Evolutionary conservation across 768 basidiomycete genomes (phyloP), one percentile per base, ranked within the genome.

Genomic region (Tricholoma saponaceum): DNA sequence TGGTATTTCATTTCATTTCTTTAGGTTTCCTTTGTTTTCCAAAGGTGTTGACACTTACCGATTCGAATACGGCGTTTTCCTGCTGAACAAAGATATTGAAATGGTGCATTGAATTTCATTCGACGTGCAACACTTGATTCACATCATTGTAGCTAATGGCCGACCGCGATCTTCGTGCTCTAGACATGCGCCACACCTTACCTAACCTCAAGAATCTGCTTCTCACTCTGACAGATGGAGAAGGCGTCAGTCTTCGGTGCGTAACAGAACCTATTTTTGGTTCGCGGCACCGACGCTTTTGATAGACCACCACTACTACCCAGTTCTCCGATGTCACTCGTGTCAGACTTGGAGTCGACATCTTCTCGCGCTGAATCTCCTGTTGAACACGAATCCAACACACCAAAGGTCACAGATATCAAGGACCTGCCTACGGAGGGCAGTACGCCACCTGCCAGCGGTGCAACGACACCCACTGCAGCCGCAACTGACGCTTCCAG

Each of bases 51-150:
- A 98, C 69, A 90, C 89, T 43, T 98, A 98, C 73, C 82, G 97
- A 23, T 99, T 96, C 66, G 96, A 98, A 71, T 99, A 98, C 75
- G 97, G 87, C 3, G 96, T 98, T 4, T 98, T 95, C 71, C 73
- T 99, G 41, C 78, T 98, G 30, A 99, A 99, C 76, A 99, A 98
- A 72, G 81, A 99, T 71, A 95, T 99, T 62, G 96, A 99, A 75
- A 79, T 95, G 83, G 95, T 95, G 62, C 59, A 80, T 61, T 23
- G 23, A 43, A 41, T 26, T 46, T 52, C 46, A 51, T 41, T 30
- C 26, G 50, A 41, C 14, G 51, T 47, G 65, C 43, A 26, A 63
- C 50, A 47, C 26, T 56, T 58, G 18, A 47, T 59, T 39, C 23
- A 50, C 63, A 44, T 43, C 51, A 55, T 37, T 58, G 18, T 65